Evolutionary conservation across 1,284 basidiomycete genomes (phyloP), one percentile per base, ranked within the genome.

Genomic region (Lignosus rhinocerotis): DNA sequence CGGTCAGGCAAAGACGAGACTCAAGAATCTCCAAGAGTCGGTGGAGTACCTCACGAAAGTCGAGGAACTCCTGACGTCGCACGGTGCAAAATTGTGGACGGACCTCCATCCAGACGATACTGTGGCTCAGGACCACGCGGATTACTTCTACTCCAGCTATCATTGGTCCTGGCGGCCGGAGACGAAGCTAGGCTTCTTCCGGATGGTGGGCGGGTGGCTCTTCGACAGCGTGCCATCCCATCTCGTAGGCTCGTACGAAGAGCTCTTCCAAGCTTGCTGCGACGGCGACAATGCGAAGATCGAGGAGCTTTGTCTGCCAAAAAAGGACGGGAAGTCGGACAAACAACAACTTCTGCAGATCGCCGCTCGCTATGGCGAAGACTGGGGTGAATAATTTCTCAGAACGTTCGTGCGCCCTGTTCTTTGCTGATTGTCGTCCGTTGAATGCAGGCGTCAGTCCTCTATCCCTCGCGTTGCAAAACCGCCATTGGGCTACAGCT

Each of bases 261-360:
- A 82, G 58, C 73, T 85, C 0, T 84, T 75, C 61, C 80, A 83
- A 62, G 83, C 83, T 2, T 81, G 79, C 62, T 79, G 75, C 66
- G 64, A 63, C 0, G 83, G 84, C 0, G 75, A 84, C 61, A 78
- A 80, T 51, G 76, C 71, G 17, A 79, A 74, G 58, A 75, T 86
- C 31, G 72, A 80, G 64, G 67, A 75, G 32, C 68, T 85, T 8
- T 86, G 84, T 65, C 70, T 83, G 12, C 80, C 82, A 19, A 16
- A 19, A 6, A 72, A 75, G 38, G 69, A 67, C 11, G 57, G 62
- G 19, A 59, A 65, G 51, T 19, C 46, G 7, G 65, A 67, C 14
- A 51, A 69, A 31, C 61, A 68, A 32, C 61, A 61, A 16, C 76
- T 76, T 0, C 70, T 84, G 10, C 79, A 79, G 47, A 79, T 85